phyloP scores from a whole-genome alignment of 208 protist species.

The Porcisia deanei region DNA sequence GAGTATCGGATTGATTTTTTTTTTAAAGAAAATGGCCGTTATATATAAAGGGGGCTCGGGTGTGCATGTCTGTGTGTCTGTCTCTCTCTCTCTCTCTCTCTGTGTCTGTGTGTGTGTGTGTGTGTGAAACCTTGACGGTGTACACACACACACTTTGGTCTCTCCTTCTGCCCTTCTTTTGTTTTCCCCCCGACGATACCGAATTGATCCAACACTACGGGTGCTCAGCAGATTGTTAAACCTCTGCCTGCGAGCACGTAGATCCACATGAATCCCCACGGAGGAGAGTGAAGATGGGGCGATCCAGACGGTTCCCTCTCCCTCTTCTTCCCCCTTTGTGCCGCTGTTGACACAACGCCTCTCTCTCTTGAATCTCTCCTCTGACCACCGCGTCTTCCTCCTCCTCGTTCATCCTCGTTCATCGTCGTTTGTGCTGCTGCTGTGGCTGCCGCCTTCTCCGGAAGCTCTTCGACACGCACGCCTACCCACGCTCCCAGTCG shows the following conservation, averaged over 20 bases:
- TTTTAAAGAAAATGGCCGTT: too few species aligned
- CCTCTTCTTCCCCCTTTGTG: too few species aligned
- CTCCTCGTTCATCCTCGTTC: neutral
- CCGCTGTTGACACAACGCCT: too few species aligned
- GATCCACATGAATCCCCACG: too few species aligned
- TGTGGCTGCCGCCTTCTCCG: neutral
- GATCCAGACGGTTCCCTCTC: too few species aligned
- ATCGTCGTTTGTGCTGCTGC: neutral
- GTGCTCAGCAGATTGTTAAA: neutral
- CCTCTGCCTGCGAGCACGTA: too few species aligned
- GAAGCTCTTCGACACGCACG: neutral
- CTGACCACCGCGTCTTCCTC: neutral
- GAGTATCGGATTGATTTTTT: too few species aligned
- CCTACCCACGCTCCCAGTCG: neutral
- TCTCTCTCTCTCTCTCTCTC: neutral
- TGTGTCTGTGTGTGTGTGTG: neutral
- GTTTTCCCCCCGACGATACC: too few species aligned
- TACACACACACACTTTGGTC: neutral
- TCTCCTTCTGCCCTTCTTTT: neutral
- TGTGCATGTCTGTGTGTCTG: neutral
- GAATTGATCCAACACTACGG: neutral
- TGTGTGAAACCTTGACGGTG: neutral
- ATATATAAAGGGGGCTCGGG: neutral
- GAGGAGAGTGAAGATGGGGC: too few species aligned
- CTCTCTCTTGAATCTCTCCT: too few species aligned